A percentile compares a stretch with the other conserved stretches of the same genome.
Conservation (phyloP, 202 grass and related monocot genomes). For the Tripidium arundinaceum region DNA sequence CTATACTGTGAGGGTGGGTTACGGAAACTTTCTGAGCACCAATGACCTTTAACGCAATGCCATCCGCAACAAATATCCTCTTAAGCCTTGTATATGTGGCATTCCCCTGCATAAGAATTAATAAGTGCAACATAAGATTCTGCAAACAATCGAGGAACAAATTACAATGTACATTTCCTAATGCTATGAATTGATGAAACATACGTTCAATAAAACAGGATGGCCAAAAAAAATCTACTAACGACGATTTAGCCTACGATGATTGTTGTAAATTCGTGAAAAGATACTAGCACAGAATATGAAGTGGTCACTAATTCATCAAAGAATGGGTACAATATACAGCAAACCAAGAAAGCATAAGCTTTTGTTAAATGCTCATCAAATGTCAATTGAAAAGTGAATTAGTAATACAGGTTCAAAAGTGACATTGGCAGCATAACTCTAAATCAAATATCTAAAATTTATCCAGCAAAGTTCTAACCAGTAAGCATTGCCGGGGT, state of each 20-base stretch:
- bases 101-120: conserved; percentile 64
- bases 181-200: conserved; percentile 17
- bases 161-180: not conserved
- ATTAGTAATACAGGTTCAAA: not conserved
- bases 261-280: not conserved
- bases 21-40: conserved; percentile 66
- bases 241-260: not conserved
- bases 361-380: not conserved
- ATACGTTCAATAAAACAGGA: not conserved
- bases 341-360: not conserved
- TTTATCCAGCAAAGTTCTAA: not conserved
- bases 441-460: conserved; percentile 13
- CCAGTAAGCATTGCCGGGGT: not conserved
- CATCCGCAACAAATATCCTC: conserved; percentile 57
- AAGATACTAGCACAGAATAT: not conserved
- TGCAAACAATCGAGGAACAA: conserved; percentile 13
- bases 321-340: not conserved
- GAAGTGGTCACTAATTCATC: not conserved
- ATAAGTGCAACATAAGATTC: conserved; percentile 22
- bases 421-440: not conserved
- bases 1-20: conserved; percentile 79
- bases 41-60: conserved; percentile 56
- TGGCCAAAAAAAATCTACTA: not conserved
- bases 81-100: conserved; percentile 62
- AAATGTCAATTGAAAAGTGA: not conserved